Conservation (phyloP, 1,139 yeast genomes). For the Yamadazyma siamensis region DNA sequence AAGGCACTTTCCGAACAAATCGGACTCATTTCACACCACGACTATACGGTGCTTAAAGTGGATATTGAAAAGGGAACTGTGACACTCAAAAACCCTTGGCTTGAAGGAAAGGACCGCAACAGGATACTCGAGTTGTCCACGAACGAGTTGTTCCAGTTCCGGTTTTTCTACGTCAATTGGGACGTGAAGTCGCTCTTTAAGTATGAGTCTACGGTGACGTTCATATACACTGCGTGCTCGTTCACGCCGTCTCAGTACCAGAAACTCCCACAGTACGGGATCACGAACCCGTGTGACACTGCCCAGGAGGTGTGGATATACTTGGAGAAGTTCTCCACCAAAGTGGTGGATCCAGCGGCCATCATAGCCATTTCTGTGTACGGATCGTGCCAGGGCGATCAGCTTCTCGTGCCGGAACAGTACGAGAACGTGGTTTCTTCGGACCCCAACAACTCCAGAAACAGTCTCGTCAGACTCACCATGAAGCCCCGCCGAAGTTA, state of each 20-base stretch:
- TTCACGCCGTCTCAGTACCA: constrained; percentile 16
- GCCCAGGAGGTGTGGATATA: constrained; percentile 47
- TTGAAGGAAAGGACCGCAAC: constrained; percentile 11
- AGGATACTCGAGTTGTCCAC: constrained; percentile 16
- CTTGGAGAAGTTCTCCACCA: constrained; percentile 37
- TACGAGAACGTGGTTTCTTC: constrained; percentile 21
- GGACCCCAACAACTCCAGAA: constrained; percentile 28
- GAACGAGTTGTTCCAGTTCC: constrained; percentile 45
- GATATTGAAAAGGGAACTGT: constrained; percentile 10
- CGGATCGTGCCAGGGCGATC: constrained; percentile 29
- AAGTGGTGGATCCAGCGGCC: constrained; percentile 10
- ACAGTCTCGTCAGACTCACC: constrained; percentile 20
- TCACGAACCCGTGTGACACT: constrained; percentile 30
- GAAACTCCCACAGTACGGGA: constrained; percentile 47
- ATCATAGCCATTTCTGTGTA: constrained; percentile 29
- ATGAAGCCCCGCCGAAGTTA: constrained; percentile 23
- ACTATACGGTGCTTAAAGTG: constrained; percentile 47
- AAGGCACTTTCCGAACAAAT: constrained; percentile 30
- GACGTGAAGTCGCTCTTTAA: constrained; percentile 29
- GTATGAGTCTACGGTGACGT: constrained; percentile 24
- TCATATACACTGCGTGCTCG: constrained; percentile 18
- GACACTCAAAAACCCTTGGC: constrained; percentile 33
- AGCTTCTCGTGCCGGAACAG: constrained; percentile 25
- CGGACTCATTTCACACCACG: constrained; percentile 60
- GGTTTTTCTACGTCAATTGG: constrained; percentile 69